Conservation (phyloP, 108 stramenopile genomes). For the Cafeteria roenbergensis region DNA sequence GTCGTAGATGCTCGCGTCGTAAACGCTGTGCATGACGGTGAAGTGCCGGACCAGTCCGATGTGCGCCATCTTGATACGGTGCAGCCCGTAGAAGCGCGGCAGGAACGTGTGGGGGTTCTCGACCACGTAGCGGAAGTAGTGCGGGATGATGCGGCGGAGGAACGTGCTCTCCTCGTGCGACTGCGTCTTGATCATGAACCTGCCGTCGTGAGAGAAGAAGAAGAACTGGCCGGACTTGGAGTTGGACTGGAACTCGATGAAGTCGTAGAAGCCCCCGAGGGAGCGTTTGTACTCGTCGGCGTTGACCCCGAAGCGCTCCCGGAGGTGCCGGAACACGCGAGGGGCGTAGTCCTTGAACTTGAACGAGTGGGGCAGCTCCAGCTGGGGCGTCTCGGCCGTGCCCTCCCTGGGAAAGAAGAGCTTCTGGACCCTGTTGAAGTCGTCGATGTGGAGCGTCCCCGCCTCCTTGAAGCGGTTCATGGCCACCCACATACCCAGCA, state of each 20-base stretch:
- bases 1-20: constrained; percentile 43
- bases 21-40: constrained; percentile 80
- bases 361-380: constrained; percentile 85
- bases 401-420: constrained; percentile 76
- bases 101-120: constrained; percentile 80
- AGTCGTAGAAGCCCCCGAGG: constrained; percentile 88
- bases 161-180: constrained; percentile 90
- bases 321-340: constrained; percentile 65
- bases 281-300: constrained; percentile 77
- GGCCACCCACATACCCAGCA: constrained; percentile 78
- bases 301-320: constrained; percentile 75
- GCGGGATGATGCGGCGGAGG: constrained; percentile 69
- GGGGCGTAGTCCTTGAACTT: constrained; percentile 95
- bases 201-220: constrained; percentile 92
- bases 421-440: constrained; percentile 74
- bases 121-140: constrained; percentile 80
- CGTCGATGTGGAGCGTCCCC: constrained; percentile 25
- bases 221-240: constrained; percentile 95
- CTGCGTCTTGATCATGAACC: constrained; percentile 93
- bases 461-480: constrained; percentile 42
- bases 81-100: constrained; percentile 89
- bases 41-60: constrained; percentile 75
- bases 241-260: constrained; percentile 95
- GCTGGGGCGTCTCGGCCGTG: constrained; percentile 70
- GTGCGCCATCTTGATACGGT: constrained; percentile 85